Conservation (phyloP, 192 early-diverging fungal species). For the Rhizoclosmatium sp. region DNA sequence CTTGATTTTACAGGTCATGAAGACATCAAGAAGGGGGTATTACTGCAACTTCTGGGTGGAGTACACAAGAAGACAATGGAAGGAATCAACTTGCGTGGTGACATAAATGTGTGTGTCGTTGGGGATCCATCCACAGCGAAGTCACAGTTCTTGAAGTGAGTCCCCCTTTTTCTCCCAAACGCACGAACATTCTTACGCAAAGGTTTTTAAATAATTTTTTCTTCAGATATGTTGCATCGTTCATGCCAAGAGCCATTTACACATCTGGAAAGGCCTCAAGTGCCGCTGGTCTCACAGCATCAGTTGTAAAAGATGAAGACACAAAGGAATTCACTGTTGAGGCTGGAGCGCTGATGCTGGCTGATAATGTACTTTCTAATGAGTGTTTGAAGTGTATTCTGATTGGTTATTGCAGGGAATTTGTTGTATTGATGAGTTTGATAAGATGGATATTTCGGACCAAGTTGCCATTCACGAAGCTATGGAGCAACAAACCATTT, state of each 20-base stretch:
- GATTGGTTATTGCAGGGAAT: conserved; percentile 71
- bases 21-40: conserved; percentile 92
- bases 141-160: conserved; percentile 91
- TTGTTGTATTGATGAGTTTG: conserved; percentile 98
- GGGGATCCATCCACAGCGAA: conserved; percentile 96
- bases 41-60: conserved; percentile 94
- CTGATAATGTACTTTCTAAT: conserved; percentile 78
- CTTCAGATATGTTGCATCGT: conserved; percentile 82
- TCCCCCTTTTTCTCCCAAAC: not conserved
- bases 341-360: conserved; percentile 96
- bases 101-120: conserved; percentile 97
- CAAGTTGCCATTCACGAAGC: conserved; percentile 99
- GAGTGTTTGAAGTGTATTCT: not conserved
- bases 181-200: too few relatives aligned
- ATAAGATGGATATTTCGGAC: conserved; percentile 97
- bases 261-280: conserved; percentile 96
- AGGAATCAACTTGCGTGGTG: conserved; percentile 94
- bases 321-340: conserved; percentile 98
- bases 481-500: conserved; percentile 98
- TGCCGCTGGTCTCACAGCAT: conserved; percentile 95
- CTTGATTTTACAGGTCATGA: conserved; percentile 74
- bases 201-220: conserved; percentile 30
- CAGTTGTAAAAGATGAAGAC: conserved; percentile 95
- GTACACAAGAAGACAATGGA: conserved; percentile 93
- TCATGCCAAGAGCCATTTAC: conserved; percentile 93